phyloP scores from a whole-genome alignment of 495 filamentous ascomycete species.

The Staphylotrichum longicolle region DNA sequence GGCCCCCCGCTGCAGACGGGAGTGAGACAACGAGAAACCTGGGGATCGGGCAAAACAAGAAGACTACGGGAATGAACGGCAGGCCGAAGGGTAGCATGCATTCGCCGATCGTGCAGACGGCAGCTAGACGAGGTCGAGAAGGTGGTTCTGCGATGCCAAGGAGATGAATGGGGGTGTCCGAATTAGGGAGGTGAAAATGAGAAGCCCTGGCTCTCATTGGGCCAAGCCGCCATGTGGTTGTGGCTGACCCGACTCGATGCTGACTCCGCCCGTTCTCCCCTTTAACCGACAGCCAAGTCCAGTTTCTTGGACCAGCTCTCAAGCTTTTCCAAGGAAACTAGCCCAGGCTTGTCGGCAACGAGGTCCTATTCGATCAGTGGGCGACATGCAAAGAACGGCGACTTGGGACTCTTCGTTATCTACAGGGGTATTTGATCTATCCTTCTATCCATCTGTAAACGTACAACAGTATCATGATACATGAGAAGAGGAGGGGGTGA shows the following conservation, averaged over 20 bases:
- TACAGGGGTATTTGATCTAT: conserved; percentile 12
- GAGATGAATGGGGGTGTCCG: not conserved
- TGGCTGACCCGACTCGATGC: not conserved
- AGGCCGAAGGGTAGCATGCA: not conserved
- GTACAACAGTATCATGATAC: conserved; percentile 5
- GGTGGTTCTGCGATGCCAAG: not conserved
- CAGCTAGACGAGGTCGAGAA: conserved; percentile 17
- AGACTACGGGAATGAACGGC: not conserved
- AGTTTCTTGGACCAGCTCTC: too few species aligned
- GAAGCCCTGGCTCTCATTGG: conserved; percentile 14
- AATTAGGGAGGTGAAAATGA: conserved; percentile 21
- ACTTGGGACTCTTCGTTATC: not conserved
- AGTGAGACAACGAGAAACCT: conserved; percentile 7
- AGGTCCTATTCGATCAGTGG: not conserved
- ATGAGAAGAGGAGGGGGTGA: not conserved
- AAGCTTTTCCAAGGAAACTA: too few species aligned
- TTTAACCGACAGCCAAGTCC: too few species aligned
- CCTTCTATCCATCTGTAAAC: conserved; percentile 8
- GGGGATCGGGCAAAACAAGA: not conserved
- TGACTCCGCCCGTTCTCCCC: not conserved
- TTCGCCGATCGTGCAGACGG: conserved; percentile 10
- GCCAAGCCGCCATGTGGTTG: not conserved
- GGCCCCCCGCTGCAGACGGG: too few species aligned
- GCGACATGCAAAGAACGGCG: not conserved
- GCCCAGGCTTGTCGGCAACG: not conserved